These are phyloP conservation scores for Salix brachista DNA, from an alignment of 345 rosid species.

Conservation along the genomic window DNA sequence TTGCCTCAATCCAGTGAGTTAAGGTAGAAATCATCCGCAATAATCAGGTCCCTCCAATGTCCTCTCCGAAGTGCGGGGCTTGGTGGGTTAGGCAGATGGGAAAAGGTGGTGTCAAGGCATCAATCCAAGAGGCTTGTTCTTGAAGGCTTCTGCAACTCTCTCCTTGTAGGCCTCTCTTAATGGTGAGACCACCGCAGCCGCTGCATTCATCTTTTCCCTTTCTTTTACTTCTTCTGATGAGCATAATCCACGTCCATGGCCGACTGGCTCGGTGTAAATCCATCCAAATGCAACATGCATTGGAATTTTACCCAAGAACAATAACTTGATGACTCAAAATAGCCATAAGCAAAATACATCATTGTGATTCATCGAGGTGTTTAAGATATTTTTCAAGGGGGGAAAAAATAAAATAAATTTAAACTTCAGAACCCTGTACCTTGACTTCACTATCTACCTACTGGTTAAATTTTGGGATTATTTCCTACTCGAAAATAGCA, in stretches of 20 bases:
- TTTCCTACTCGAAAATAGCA: too few relatives aligned
- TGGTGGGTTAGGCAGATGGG: too few relatives aligned
- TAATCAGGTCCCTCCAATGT: slow-evolving; percentile 13
- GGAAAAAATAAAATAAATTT: too few relatives aligned
- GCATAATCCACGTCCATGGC: slow-evolving; percentile 21
- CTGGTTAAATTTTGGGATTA: too few relatives aligned
- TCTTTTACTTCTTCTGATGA: slow-evolving; percentile 30
- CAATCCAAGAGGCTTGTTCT: slow-evolving; percentile 51
- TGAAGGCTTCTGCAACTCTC: slow-evolving; percentile 62
- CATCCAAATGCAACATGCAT: not conserved
- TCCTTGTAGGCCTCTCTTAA: slow-evolving; percentile 59
- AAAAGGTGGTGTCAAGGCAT: too few relatives aligned
- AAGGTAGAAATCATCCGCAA: slow-evolving; percentile 12
- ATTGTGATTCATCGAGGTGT: too few relatives aligned
- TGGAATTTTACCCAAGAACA: too few relatives aligned
- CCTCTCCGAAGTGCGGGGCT: slow-evolving; percentile 3
- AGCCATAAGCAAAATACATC: too few relatives aligned
- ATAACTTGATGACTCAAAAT: too few relatives aligned
- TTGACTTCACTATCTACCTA: too few relatives aligned
- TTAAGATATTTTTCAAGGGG: too few relatives aligned
- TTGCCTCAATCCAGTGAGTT: not conserved
- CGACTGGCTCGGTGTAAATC: slow-evolving; percentile 18
- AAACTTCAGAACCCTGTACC: too few relatives aligned
- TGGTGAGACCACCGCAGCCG: slow-evolving; percentile 35
- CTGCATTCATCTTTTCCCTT: slow-evolving; percentile 41